Base-by-base conservation (phyloP, 1,139 yeast species). In the Meyerozyma sp. region DNA sequence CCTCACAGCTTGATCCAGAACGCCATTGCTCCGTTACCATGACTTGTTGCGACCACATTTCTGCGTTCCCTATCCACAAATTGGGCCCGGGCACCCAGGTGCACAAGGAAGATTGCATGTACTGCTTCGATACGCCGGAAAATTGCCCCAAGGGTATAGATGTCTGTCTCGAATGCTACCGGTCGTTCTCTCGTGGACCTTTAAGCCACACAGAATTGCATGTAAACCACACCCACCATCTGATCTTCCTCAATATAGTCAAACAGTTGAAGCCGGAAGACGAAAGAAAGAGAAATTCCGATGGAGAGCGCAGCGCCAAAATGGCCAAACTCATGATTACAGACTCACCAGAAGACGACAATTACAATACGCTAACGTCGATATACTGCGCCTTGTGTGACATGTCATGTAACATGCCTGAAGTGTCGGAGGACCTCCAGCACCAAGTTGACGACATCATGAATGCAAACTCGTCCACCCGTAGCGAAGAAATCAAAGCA, bases 91-190 rank as follows among this genome's bases (percentile, higher is more conserved):
- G 54, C 35, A 48, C 65, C 47, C 60, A 65, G 8, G 79, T 89
- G 16, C 83, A 79, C 61, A 88, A 87, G 57, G 96, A 88, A 62
- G 95, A 88, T 49, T 88, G 96, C 55, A 82, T 84, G 72, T 87
- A 75, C 66, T 81, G 85, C 42, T 89, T 86, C 57, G 91, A 82
- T 49, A 82, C 87, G 0, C 79, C 90, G 20, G 84, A 81, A 46
- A 81, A 82, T 57, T 68, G 63, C 42, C 62, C 62, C 0, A 51
- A 62, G 9, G 95, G 96, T 0, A 58, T 89, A 18, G 94, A 85
- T 57, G 81, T 88, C 21, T 89, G 95, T 51, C 68, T 89, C 45
- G 56, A 64, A 9, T 81, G 94, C 46, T 85, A 74, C 58, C 76
- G 76, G 43, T 81, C 90, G 1, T 84, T 82, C 44, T 81, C 93